Percentiles rank a stretch among this genome's conserved stretches.
phyloP scores from a whole-genome alignment of 768 basidiomycete species.

The Vishniacozyma victoriae region DNA sequence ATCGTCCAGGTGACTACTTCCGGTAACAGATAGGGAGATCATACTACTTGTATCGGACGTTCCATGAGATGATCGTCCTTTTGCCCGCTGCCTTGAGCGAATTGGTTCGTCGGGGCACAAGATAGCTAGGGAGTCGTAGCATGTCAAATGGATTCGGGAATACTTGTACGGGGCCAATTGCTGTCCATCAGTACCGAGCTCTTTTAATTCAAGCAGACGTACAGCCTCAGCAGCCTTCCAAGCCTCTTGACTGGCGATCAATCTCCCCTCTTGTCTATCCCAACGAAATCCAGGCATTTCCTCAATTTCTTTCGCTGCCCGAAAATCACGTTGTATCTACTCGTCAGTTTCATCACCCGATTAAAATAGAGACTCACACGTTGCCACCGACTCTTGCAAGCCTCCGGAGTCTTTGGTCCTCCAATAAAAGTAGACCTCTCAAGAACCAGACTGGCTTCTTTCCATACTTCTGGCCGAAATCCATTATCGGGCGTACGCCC shows the following conservation, averaged over 20 bases:
- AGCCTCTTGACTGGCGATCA: conserved; percentile 16
- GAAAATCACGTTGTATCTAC: conserved; percentile 31
- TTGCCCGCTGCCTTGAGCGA: conserved; percentile 8
- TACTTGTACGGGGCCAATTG: conserved; percentile 27
- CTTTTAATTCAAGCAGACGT: too few relatives aligned
- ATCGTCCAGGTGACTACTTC: too few relatives aligned
- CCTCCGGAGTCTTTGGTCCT: conserved; percentile 37
- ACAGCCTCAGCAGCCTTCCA: conserved; percentile 32
- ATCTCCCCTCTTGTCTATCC: conserved; percentile 11
- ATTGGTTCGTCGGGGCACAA: conserved; percentile 16
- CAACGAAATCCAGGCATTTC: conserved; percentile 32
- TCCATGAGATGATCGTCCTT: conserved; percentile 16
- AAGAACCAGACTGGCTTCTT: conserved; percentile 15
- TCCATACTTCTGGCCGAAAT: conserved; percentile 36
- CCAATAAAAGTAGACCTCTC: conserved; percentile 17
- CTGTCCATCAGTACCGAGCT: not conserved
- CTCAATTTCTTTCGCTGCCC: too few relatives aligned
- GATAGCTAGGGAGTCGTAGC: conserved; percentile 21
- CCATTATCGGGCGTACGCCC: conserved; percentile 35
- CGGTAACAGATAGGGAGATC: conserved; percentile 1
- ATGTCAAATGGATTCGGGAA: conserved; percentile 24
- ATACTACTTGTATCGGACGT: conserved; percentile 18
- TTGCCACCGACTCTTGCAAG: conserved; percentile 39
- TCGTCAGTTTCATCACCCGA: not conserved
- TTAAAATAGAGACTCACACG: conserved; percentile 13